Conservation (phyloP, 2,329 filamentous ascomycete genomes). For the Lecanoromycetidae sp. region DNA sequence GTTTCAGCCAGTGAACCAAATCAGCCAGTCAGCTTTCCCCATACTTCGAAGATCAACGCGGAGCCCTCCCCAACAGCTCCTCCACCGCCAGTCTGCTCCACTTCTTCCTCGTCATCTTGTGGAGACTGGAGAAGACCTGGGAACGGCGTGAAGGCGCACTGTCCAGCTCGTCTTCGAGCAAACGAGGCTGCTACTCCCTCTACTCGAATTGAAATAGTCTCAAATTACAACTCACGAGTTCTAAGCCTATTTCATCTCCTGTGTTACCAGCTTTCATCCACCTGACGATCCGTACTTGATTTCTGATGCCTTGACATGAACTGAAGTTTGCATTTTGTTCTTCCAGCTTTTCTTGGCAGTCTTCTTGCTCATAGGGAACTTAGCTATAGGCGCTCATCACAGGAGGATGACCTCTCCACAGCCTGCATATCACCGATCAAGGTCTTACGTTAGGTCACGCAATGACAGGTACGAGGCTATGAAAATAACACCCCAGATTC, state of each 20-base stretch:
- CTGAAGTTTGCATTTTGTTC: not conserved
- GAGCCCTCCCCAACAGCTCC: not conserved
- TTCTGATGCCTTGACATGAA: not conserved
- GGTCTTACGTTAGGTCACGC: slow-evolving; percentile 3
- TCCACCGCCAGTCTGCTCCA: not conserved
- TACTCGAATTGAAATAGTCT: too few relatives aligned
- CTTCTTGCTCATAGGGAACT: not conserved
- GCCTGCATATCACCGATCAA: not conserved
- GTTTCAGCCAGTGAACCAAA: too few relatives aligned
- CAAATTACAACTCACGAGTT: not conserved
- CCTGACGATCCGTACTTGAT: not conserved
- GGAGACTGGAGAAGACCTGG: not conserved
- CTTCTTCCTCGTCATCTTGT: not conserved
- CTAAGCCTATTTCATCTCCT: not conserved
- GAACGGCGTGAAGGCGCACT: too few relatives aligned
- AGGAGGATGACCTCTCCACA: slow-evolving; percentile 3
- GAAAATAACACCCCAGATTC: not conserved
- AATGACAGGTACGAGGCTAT: not conserved
- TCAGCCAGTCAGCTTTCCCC: too few relatives aligned
- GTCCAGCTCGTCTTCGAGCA: not conserved
- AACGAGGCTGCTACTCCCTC: not conserved
- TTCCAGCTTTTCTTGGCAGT: not conserved
- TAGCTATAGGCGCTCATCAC: not conserved
- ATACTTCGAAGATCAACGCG: too few relatives aligned
- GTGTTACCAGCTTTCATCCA: not conserved